Evolutionary conservation across 179 eudicot genomes (phyloP).

Genomic region (Gypsophila paniculata): DNA sequence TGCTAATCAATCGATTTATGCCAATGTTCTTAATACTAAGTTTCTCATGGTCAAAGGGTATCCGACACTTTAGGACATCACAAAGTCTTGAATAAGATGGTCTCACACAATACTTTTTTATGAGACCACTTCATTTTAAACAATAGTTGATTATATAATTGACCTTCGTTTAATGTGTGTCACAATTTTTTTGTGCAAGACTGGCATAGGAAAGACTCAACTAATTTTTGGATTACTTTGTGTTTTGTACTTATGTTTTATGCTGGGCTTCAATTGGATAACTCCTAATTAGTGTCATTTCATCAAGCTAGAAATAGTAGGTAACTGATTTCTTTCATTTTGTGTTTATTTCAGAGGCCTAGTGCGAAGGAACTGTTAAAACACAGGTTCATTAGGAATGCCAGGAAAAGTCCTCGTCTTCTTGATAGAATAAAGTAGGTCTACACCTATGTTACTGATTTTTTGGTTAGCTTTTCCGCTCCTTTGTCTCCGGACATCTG

Average conservation of each 20-base stretch:
- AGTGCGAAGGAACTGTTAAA: slow-evolving; percentile 91
- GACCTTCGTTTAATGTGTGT: no score
- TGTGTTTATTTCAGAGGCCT: slow-evolving; percentile 58
- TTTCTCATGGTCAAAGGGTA: background rate
- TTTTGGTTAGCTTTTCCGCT: background rate
- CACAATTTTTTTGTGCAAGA: no score
- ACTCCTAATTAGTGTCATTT: background rate
- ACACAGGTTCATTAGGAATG: slow-evolving; percentile 78
- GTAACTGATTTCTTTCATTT: slow-evolving; percentile 5
- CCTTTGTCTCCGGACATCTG: background rate
- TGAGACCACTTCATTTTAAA: no score
- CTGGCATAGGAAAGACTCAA: no score
- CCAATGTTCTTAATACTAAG: no score
- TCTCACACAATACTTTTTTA: no score
- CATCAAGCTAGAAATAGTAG: background rate
- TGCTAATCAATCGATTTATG: background rate
- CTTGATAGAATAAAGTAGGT: slow-evolving; percentile 85
- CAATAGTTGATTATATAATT: no score
- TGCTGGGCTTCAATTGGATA: background rate
- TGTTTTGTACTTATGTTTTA: background rate
- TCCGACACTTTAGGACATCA: background rate
- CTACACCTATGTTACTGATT: background rate
- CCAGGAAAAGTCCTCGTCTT: slow-evolving; percentile 80
- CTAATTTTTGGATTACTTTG: background rate
- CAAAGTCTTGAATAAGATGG: no score